These are phyloP conservation scores for Tritrichomonas musculus DNA, from an alignment of 208 protist genomes.

Conservation along the genomic window DNA sequence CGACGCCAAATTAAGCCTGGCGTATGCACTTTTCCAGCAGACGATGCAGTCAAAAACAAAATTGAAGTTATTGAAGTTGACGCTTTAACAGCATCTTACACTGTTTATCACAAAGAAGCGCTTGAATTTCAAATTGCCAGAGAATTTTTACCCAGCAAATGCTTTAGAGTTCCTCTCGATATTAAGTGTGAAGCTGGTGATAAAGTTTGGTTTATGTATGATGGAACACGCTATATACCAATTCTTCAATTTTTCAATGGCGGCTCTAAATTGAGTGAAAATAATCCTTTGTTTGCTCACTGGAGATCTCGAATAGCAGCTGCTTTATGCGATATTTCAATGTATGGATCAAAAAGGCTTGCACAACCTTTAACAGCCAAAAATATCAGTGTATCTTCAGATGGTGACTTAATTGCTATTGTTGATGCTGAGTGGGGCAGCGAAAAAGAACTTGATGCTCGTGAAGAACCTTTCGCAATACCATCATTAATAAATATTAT, in stretches of 20 bases:
- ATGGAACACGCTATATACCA: background rate
- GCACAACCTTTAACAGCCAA: background rate
- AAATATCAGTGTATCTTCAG: background rate
- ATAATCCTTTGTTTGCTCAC: background rate
- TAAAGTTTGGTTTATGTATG: conserved; percentile 18
- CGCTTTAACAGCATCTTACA: background rate
- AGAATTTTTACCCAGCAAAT: background rate
- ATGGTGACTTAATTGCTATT: background rate
- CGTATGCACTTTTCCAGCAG: background rate
- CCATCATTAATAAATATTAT: background rate
- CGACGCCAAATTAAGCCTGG: background rate
- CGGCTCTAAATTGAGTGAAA: background rate
- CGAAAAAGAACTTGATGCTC: background rate
- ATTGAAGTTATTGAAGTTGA: conserved; percentile 20
- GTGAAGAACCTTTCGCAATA: background rate
- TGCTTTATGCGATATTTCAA: background rate
- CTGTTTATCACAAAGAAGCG: background rate
- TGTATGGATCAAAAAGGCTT: conserved; percentile 4
- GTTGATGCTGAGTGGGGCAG: background rate
- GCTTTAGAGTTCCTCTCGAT: background rate
- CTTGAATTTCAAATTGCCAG: background rate
- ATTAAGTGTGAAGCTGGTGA: background rate
- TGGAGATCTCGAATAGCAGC: conserved; percentile 8
- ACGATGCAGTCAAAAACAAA: background rate
- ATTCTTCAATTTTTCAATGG: background rate